Conservation (phyloP, 192 early-diverging fungal genomes). For the Coemansia sp. region DNA sequence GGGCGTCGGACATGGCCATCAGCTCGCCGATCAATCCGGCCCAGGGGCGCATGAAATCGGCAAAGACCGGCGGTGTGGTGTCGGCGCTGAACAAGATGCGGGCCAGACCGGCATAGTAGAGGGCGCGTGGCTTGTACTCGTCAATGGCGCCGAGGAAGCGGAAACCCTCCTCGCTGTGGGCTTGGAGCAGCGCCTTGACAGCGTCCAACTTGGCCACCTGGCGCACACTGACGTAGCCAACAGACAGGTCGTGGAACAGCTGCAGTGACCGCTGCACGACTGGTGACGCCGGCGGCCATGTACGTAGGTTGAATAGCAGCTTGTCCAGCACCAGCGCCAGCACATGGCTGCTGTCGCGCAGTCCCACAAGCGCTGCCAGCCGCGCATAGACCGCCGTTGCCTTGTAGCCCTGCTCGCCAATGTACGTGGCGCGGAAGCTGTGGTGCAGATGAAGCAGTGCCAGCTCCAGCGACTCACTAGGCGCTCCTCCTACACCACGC, state of each 20-base stretch:
- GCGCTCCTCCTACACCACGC: slow-evolving; percentile 48
- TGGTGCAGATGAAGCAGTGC: slow-evolving; percentile 79
- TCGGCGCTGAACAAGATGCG: slow-evolving; percentile 74
- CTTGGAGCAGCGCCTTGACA: slow-evolving; percentile 61
- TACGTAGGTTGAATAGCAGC: slow-evolving; percentile 62
- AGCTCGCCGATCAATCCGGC: slow-evolving; percentile 57
- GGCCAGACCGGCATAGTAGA: slow-evolving; percentile 77
- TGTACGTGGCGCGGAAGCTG: slow-evolving; percentile 75
- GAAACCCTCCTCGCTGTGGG: slow-evolving; percentile 71
- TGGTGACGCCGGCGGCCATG: slow-evolving; percentile 55
- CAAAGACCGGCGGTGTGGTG: slow-evolving; percentile 57
- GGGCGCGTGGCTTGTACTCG: slow-evolving; percentile 61
- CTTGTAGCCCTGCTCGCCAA: slow-evolving; percentile 66
- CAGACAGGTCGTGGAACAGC: slow-evolving; percentile 74
- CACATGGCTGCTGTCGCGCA: slow-evolving; percentile 57
- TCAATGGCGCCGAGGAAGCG: slow-evolving; percentile 63
- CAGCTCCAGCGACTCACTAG: slow-evolving; percentile 67
- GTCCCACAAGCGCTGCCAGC: slow-evolving; percentile 63
- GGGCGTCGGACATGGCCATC: slow-evolving; percentile 51
- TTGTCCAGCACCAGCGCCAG: slow-evolving; percentile 36
- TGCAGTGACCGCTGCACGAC: slow-evolving; percentile 65
- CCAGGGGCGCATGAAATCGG: slow-evolving; percentile 73
- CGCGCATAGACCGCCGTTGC: slow-evolving; percentile 64
- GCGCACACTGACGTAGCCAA: slow-evolving; percentile 73
- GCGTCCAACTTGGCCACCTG: slow-evolving; percentile 76